phyloP scores from a whole-genome alignment of 2,329 filamentous ascomycete genomes.

The Didymella segeticola region DNA sequence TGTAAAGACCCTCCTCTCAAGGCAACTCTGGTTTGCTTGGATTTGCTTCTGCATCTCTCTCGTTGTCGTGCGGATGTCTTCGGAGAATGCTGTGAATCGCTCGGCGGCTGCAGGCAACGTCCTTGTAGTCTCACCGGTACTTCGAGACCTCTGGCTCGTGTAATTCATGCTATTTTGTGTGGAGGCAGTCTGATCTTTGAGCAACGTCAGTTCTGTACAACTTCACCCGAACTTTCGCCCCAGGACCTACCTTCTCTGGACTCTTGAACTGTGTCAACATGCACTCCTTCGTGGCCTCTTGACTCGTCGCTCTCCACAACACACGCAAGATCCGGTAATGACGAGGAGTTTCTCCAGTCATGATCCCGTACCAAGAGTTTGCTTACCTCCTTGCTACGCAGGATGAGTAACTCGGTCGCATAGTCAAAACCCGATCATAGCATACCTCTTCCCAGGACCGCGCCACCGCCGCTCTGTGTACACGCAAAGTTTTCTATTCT shows the following conservation, averaged over 20 bases:
- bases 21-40: background rate
- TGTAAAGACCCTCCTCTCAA: background rate
- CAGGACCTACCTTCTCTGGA: background rate
- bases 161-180: background rate
- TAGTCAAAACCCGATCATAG: background rate
- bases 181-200: background rate
- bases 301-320: background rate
- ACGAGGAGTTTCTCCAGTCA: background rate
- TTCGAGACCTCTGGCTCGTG: background rate
- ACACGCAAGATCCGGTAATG: background rate
- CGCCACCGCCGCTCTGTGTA: background rate
- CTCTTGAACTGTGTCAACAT: background rate
- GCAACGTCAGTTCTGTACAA: background rate
- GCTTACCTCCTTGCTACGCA: background rate
- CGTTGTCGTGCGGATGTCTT: background rate
- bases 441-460: constrained; percentile 4
- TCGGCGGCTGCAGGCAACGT: background rate
- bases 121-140: background rate
- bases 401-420: background rate
- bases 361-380: background rate
- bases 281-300: background rate
- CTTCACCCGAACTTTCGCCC: background rate
- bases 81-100: background rate
- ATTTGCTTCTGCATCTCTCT: background rate
- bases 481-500: background rate